Base-by-base conservation (phyloP, 768 basidiomycete species). In the Trametes cubensis region DNA sequence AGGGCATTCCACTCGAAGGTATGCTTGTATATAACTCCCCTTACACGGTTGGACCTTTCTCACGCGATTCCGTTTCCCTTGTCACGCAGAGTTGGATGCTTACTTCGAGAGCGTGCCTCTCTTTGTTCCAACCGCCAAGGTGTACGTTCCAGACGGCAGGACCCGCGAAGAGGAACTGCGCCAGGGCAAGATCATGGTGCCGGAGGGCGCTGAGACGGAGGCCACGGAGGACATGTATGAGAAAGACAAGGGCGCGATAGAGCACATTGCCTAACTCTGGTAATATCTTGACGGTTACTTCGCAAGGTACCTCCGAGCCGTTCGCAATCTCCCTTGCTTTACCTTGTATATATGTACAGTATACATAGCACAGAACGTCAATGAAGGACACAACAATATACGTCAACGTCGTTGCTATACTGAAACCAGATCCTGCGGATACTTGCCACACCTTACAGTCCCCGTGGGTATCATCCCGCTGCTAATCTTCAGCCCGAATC, bases 1-100 rank as follows among this genome's bases (percentile, higher is more conserved):
- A 64, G 45, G 70, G 70, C 14, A 65, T 67, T 44, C 66, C 68
- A 3, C 65, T 69, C 28, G 68, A 71, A 64, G 69, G 65, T 64
- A 34, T 34, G 34, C 10, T 10, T 34, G 28, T 30, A 4, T 6
- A 34, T 5, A 6, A 11, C 34, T 2, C 28, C 28, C 11, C 46
- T 18, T 18, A 5, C 28, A 26, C 13, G 11, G 6, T 28, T 38
- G 21, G 13, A 26, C n/a, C 25, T n/a, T n/a, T 30, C 17, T 49
- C 17, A 26, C 42, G 10, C 21, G 0, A 8, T 2, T n/a, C 26
- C 6, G 6, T 46, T 4, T 28, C 56, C 61, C 20, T 10, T 28
- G 6, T 1, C 26, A 13, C 39, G 34, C 30, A 57, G 69, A 71
- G 42, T 59, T 71, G n/a, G 70, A 69, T 61, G 44, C 51, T 15